Evolutionary conservation across 768 basidiomycete genomes (phyloP), one percentile per base, ranked within the genome.

Genomic region (Sarcodon aspratus): DNA sequence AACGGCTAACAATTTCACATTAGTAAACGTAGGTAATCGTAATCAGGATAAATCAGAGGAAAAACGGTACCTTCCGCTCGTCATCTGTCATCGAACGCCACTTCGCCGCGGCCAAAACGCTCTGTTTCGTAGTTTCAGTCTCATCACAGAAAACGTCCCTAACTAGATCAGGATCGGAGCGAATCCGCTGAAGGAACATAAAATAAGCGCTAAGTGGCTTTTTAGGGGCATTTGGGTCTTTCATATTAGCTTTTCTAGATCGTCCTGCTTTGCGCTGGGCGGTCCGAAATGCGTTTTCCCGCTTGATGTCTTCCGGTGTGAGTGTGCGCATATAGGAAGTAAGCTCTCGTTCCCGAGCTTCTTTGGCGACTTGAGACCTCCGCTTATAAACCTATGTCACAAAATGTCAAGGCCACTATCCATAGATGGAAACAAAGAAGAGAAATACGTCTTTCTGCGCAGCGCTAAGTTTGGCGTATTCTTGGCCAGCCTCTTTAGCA

Each of bases 211-310:
- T 85, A 40, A 95, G 77, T 6, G 93, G 93, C 61, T 95, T 95
- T 79, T 92, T 94, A 3, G 93, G 93, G 7, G 91, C 93, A 60
- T 96, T 95, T 33, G 92, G 92, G 62, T 96, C 92, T 69, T 94
- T 95, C 67, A 96, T 86, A 63, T 96, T 96, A 55, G 85, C 85
- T 75, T 85, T 89, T 54, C 90, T 76, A 36, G 87, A 92, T 65
- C 91, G 92, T 53, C 93, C 93, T 12, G 88, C 85, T 66, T 90
- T 91, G 51, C 93, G 82, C 66, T 95, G 92, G 32, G 90, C 89
- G 36, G 93, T 82, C 37, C 93, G 82, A 67, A 84, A 96, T 7
- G 71, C 74, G 63, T 96, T 96, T 76, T 96, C 93, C 61, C 82
- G 84, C 59, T 90, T 87, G 73, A 96, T 93, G 63, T 95, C 93